Evolutionary conservation across 257 asterid genomes (phyloP).

Genomic region (Cynanchum wilfordii): DNA sequence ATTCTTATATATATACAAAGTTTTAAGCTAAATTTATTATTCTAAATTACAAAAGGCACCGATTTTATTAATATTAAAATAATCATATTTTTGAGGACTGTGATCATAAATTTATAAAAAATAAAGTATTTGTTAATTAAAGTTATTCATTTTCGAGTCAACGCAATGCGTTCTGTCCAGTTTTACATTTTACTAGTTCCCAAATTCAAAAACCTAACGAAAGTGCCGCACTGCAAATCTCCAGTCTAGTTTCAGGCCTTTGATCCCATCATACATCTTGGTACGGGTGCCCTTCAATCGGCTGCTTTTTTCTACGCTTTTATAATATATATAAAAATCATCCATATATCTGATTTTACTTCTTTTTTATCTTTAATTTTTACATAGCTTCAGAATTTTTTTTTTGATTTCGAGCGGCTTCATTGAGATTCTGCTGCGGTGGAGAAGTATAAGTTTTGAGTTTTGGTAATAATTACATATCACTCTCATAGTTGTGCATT

Average conservation of each 20-base stretch:
- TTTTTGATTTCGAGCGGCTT: background rate
- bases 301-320: background rate
- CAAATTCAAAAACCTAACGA: background rate
- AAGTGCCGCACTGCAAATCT: background rate
- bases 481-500: background rate
- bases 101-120: too few species aligned
- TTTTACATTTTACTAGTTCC: too few species aligned
- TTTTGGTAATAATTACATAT: conserved; percentile 4
- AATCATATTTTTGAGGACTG: too few species aligned
- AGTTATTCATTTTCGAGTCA: too few species aligned
- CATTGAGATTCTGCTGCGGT: conserved; percentile 12
- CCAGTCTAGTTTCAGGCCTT: background rate
- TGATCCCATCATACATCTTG: background rate
- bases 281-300: background rate
- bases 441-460: background rate
- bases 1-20: too few species aligned
- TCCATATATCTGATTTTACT: conserved; percentile 8
- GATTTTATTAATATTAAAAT: too few species aligned
- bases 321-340: background rate
- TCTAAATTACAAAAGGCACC: too few species aligned
- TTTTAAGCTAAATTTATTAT: too few species aligned
- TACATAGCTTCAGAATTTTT: background rate
- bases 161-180: too few species aligned
- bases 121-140: too few species aligned
- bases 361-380: background rate